Evolutionary conservation across 495 filamentous ascomycete species (phyloP).

Genomic region (Aspergillus affinis): DNA sequence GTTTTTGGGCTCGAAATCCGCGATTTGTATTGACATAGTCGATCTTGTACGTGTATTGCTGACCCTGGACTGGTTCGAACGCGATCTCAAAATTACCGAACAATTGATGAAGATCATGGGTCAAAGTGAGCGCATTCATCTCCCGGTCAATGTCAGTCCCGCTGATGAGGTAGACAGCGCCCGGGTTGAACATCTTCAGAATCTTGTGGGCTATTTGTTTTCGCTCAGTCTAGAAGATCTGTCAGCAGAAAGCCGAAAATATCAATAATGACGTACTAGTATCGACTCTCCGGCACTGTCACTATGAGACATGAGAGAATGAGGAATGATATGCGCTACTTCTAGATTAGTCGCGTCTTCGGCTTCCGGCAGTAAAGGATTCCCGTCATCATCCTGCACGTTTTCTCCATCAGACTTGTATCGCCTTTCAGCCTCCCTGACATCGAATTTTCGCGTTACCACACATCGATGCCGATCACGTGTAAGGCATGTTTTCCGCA

Average conservation of each 20-base stretch:
- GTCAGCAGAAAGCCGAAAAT: background rate
- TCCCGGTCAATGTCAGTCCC: constrained; percentile 8
- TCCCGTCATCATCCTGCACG: constrained; percentile 14
- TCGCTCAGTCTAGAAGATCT: background rate
- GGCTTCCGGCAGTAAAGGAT: constrained; percentile 7
- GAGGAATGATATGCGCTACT: constrained; percentile 18
- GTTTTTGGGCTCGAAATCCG: constrained; percentile 1
- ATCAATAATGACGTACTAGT: constrained; percentile 1
- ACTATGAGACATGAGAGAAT: constrained; percentile 10
- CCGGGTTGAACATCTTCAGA: constrained; percentile 9
- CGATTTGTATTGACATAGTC: constrained; percentile 7
- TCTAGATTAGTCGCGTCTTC: constrained; percentile 4
- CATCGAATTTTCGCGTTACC: constrained; percentile 9
- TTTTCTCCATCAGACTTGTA: background rate
- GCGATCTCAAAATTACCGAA: constrained; percentile 13
- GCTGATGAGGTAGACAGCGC: constrained; percentile 5
- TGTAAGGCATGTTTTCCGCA: constrained; percentile 1
- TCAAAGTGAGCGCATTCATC: constrained; percentile 12
- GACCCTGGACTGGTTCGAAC: constrained; percentile 4
- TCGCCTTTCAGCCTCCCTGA: constrained; percentile 6
- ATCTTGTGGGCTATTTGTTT: constrained; percentile 10
- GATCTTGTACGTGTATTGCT: constrained; percentile 26
- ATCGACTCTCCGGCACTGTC: background rate
- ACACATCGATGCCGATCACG: constrained; percentile 18
- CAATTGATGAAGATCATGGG: background rate